A percentile compares a stretch with the other conserved stretches of the same genome.
These are phyloP conservation scores for Waltiozyma solani DNA, from an alignment of 1,139 yeast genomes.

Conservation along the genomic window DNA sequence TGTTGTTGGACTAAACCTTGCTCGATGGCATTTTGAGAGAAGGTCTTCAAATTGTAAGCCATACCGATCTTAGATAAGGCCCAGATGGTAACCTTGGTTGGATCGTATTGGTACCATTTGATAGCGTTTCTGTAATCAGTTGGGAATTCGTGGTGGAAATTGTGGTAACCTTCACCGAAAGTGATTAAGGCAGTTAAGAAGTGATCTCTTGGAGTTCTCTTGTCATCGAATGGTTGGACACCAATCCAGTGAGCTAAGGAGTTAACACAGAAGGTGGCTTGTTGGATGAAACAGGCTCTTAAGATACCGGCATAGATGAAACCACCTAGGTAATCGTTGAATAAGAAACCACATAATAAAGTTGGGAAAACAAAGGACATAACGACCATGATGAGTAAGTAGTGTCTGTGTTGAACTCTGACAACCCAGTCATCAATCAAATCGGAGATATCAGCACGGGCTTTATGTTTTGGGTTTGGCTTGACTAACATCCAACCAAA, in stretches of 20 bases:
- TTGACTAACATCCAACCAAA: conserved; percentile 95
- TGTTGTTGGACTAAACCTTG: conserved; percentile 95
- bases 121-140: conserved; percentile 96
- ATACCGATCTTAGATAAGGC: conserved; percentile 66
- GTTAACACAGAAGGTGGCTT: conserved; percentile 97
- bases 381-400: conserved; percentile 53
- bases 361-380: conserved; percentile 72
- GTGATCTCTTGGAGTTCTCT: conserved; percentile 96
- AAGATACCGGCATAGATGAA: conserved; percentile 84
- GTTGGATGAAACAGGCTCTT: conserved; percentile 81
- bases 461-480: conserved; percentile 92
- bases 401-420: conserved; percentile 89
- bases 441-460: conserved; percentile 93
- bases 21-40: conserved; percentile 91
- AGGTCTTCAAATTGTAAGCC: conserved; percentile 84
- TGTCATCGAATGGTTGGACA: conserved; percentile 94
- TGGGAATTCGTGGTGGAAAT: conserved; percentile 99
- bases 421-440: conserved; percentile 86
- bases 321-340: conserved; percentile 93
- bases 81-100: conserved; percentile 80
- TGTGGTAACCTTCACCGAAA: conserved; percentile 98
- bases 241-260: conserved; percentile 99
- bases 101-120: conserved; percentile 98
- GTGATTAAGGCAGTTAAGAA: conserved; percentile 89
- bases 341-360: conserved; percentile 62